phyloP scores from a whole-genome alignment of 108 stramenopile species.

The Aureococcus anophagefferens region DNA sequence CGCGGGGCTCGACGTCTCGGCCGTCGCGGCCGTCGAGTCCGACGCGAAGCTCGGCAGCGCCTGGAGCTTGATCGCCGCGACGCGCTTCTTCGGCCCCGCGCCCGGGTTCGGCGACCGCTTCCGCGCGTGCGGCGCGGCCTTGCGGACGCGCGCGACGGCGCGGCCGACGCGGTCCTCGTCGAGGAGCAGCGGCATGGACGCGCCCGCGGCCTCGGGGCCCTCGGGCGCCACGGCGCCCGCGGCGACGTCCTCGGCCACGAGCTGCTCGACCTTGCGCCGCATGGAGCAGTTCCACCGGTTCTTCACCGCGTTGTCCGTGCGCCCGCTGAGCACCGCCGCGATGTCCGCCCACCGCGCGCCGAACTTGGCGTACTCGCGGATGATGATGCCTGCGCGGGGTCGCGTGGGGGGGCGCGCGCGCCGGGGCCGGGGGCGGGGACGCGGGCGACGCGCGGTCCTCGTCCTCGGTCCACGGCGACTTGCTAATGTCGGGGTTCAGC shows the following conservation, averaged over 20 bases:
- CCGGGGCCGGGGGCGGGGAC: too few relatives aligned
- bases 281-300: slow-evolving; percentile 28
- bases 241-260: neutral
- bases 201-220: neutral
- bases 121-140: neutral
- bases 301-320: slow-evolving; percentile 31
- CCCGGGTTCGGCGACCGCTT: too few relatives aligned
- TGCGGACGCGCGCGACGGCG: neutral
- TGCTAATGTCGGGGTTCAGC: slow-evolving; percentile 26
- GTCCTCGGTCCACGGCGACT: slow-evolving; percentile 25
- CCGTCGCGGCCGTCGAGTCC: neutral
- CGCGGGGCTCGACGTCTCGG: neutral
- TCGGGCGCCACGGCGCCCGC: neutral
- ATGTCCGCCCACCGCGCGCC: slow-evolving; percentile 92
- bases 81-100: neutral
- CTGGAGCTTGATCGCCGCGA: neutral
- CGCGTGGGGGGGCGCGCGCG: too few relatives aligned
- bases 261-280: slow-evolving; percentile 4
- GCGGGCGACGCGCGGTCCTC: slow-evolving; percentile 23
- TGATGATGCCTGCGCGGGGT: slow-evolving; percentile 45
- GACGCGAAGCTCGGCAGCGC: neutral
- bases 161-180: neutral
- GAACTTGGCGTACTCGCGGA: slow-evolving; percentile 51
- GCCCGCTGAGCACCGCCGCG: slow-evolving; percentile 28
- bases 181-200: neutral